Evolutionary conservation across 2,329 filamentous ascomycete species (phyloP), one percentile per base, ranked within the genome.

Genomic region (Colletotrichum australisinense): DNA sequence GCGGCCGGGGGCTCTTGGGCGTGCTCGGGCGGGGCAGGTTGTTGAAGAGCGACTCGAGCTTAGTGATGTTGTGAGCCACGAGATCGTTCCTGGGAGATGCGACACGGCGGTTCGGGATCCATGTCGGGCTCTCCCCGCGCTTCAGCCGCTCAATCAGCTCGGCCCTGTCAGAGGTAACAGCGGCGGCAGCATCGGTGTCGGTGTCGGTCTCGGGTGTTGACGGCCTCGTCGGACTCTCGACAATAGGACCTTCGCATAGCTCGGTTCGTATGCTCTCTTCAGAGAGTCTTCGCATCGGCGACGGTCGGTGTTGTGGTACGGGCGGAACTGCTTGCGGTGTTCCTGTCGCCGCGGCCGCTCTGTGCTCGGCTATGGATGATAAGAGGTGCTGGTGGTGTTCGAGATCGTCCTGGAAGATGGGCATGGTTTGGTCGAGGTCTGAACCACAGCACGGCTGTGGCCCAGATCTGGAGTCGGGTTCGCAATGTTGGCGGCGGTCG

Each of bases 111-210:
- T 88, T 90, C 32, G 91, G 89, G 52, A 92, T 86, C 94, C 94
- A 97, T 5, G 91, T 90, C 49, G 94, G 92, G 78, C 91, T 93
- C 82, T 95, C 92, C 38, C 91, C 91, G 81, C 90, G 91, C 84
- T 98, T 98, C 76, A 98, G 88, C 76, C 92, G 89, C 82, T 95
- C 90, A 70, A 98, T 98, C 77, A 98, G 86, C 81, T 95, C 93
- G 70, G 91, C 91, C 75, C 95, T 89, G 80, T 95, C 91, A 22
- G 86, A 87, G 46, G 85, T 86, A 14, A 83, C 75, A n/a, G 76
- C 77, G 9, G 77, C 77, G 9, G 35, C 75, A 22, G 76, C 77
- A 8, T 83, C 77, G 8, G 77, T 71, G 6, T 72, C 57, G 7
- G 72, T 56, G 38, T 80, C 79, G 26, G 77, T 76, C 30, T 82